These are phyloP conservation scores for Lactarius sanguifluus DNA, from an alignment of 768 basidiomycete species.

Conservation along the genomic window DNA sequence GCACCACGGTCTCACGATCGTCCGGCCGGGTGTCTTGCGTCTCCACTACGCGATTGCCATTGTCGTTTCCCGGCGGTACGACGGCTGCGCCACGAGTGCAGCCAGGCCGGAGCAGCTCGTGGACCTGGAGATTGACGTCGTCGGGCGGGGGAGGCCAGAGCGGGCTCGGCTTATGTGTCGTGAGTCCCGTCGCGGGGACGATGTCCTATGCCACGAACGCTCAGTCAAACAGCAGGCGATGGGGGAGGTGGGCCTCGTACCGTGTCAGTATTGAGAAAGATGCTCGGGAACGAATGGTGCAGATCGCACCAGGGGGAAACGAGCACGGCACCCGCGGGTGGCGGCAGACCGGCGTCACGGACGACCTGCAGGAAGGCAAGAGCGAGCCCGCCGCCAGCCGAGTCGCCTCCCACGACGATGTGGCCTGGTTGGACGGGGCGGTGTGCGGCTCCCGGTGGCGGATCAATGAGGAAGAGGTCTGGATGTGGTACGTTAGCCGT, in stretches of 20 bases:
- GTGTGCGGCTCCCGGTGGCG: constrained; percentile 78
- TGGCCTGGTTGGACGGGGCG: constrained; percentile 73
- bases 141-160: constrained; percentile 76
- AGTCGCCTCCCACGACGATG: constrained; percentile 88
- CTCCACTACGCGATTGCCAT: not conserved
- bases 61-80: constrained; percentile 32
- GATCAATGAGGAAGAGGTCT: constrained; percentile 92
- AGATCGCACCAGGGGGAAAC: constrained; percentile 93
- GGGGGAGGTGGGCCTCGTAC: constrained; percentile 41
- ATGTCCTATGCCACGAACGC: constrained; percentile 57
- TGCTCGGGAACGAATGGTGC: constrained; percentile 90
- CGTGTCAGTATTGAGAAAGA: constrained; percentile 80
- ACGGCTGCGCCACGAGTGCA: constrained; percentile 27
- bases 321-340: constrained; percentile 83
- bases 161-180: constrained; percentile 73
- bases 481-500: not conserved
- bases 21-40: not conserved
- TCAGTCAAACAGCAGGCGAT: not conserved
- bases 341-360: constrained; percentile 79
- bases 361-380: constrained; percentile 84
- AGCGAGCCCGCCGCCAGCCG: constrained; percentile 89
- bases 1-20: constrained; percentile 48
- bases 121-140: constrained; percentile 57
- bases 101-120: constrained; percentile 46
- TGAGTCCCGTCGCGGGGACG: constrained; percentile 69